Conservation (phyloP, 352 stramenopile genomes). For the Phytophthora ohioensis region DNA sequence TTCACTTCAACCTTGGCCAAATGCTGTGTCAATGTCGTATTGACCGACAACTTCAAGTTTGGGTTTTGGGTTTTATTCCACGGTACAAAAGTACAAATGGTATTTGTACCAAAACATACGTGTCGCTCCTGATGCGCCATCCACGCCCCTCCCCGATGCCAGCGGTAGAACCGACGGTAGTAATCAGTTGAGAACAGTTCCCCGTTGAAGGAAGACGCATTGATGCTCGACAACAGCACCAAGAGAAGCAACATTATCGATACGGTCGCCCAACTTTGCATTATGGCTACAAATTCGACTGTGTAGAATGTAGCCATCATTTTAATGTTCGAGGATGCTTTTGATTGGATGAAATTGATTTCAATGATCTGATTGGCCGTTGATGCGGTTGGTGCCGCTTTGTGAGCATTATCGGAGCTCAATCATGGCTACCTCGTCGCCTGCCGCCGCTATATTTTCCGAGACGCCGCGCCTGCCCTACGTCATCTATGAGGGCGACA, state of each 20-base stretch:
- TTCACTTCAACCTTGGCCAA: constrained; percentile 30
- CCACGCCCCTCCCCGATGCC: constrained; percentile 36
- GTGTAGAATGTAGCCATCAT: neutral
- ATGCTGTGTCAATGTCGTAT: constrained; percentile 27
- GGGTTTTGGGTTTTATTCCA: constrained; percentile 19
- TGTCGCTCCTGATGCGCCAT: constrained; percentile 29
- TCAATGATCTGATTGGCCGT: constrained; percentile 18
- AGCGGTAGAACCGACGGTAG: constrained; percentile 38
- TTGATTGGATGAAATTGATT: constrained; percentile 16
- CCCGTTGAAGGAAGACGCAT: constrained; percentile 20
- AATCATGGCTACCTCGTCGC: constrained; percentile 19
- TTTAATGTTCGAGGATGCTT: neutral
- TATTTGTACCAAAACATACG: constrained; percentile 25
- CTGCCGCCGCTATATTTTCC: constrained; percentile 1
- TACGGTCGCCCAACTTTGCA: neutral
- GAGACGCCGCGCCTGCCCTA: constrained; percentile 52
- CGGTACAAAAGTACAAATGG: constrained; percentile 25
- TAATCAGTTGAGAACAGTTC: constrained; percentile 30
- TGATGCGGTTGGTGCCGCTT: constrained; percentile 16
- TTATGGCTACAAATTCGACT: constrained; percentile 14
- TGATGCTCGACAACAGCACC: neutral
- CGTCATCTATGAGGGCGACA: constrained; percentile 88
- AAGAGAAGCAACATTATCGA: constrained; percentile 4
- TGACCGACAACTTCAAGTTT: constrained; percentile 31
- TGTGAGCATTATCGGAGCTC: constrained; percentile 14